These are phyloP conservation scores for Cymbidium sinense DNA, from an alignment of 106 monocot genomes.

Conservation along the genomic window DNA sequence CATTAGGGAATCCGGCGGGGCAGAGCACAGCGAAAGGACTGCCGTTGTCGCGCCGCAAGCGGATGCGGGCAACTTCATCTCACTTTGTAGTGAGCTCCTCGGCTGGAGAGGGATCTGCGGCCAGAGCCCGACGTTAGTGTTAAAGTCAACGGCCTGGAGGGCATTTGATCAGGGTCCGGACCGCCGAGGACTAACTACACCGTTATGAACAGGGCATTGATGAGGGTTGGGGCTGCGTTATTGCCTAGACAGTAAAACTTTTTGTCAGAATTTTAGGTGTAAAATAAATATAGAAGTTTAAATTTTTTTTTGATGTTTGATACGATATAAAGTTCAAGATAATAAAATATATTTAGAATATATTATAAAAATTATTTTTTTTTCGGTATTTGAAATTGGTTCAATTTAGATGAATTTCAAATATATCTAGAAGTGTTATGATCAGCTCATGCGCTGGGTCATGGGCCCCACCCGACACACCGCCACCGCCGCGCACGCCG, in stretches of 20 bases:
- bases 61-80: neutral
- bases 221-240: conserved; percentile 97
- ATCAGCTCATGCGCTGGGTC: too few species aligned
- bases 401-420: too few species aligned
- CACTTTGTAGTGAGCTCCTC: neutral
- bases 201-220: conserved; percentile 96
- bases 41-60: neutral
- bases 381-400: too few species aligned
- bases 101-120: conserved; percentile 11
- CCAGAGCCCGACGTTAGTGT: conserved; percentile 78
- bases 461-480: too few species aligned
- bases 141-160: conserved; percentile 81
- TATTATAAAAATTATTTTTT: too few species aligned
- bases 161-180: conserved; percentile 97
- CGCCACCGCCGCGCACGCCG: too few species aligned
- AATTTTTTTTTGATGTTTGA: too few species aligned
- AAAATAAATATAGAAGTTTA: too few species aligned
- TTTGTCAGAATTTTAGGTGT: too few species aligned
- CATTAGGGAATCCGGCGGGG: conserved; percentile 10
- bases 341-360: too few species aligned
- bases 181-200: conserved; percentile 97
- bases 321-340: too few species aligned
- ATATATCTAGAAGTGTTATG: too few species aligned
- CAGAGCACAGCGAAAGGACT: neutral
- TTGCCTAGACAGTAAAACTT: conserved; percentile 72